Conservation (phyloP, 75 land plant species). For the Ceratopteris richardii region DNA sequence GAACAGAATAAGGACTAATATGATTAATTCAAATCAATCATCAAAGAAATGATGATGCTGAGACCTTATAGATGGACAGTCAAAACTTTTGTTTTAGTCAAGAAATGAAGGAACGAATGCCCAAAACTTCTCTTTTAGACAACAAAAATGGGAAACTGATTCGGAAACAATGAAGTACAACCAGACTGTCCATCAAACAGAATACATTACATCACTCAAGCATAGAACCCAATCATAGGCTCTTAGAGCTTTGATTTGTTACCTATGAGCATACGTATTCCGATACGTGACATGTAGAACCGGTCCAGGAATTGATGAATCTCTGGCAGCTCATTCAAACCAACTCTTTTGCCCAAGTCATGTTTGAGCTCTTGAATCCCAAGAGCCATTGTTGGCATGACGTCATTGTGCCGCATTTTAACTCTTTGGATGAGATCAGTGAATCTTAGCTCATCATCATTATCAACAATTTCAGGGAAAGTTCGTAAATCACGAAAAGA, state of each 20-base stretch:
- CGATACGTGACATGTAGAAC: slow-evolving; percentile 86
- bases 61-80: too few species aligned
- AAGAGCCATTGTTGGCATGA: slow-evolving; percentile 86
- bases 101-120: too few species aligned
- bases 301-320: slow-evolving; percentile 92
- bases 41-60: too few species aligned
- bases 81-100: too few species aligned
- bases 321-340: slow-evolving; percentile 58
- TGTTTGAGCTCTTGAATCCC: slow-evolving; percentile 91
- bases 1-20: too few species aligned
- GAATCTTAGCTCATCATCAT: slow-evolving; percentile 65
- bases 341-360: slow-evolving; percentile 46
- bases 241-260: not conserved
- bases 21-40: too few species aligned
- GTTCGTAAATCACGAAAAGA: slow-evolving; percentile 81
- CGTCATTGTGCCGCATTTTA: slow-evolving; percentile 93
- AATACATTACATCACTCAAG: not conserved
- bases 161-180: too few species aligned
- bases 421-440: slow-evolving; percentile 75
- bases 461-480: slow-evolving; percentile 80
- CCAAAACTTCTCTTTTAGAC: too few species aligned
- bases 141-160: too few species aligned
- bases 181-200: slow-evolving; percentile 4
- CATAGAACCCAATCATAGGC: not conserved
- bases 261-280: slow-evolving; percentile 88